Conservation (phyloP, 768 basidiomycete species). For the Piloderma croceum region DNA sequence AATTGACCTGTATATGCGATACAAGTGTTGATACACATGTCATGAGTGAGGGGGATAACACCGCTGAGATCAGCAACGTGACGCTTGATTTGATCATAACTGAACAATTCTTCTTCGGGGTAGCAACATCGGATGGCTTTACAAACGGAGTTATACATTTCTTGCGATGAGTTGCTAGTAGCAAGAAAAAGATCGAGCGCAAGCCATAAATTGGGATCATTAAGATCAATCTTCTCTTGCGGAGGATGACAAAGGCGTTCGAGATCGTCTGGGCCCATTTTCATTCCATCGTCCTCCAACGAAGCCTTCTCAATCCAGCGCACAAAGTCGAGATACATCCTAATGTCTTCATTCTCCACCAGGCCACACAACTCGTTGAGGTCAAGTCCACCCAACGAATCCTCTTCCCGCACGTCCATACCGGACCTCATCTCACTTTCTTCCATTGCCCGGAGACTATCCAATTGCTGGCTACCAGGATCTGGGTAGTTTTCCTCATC, state of each 20-base stretch:
- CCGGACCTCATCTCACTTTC: too few relatives aligned
- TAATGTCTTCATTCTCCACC: too few relatives aligned
- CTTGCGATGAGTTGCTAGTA: conserved; percentile 25
- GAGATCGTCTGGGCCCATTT: too few relatives aligned
- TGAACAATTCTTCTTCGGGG: conserved; percentile 14
- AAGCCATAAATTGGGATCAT: conserved; percentile 22
- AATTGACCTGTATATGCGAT: conserved; percentile 36
- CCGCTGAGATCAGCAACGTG: conserved; percentile 22
- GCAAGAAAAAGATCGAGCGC: conserved; percentile 29
- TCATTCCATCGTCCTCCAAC: too few relatives aligned
- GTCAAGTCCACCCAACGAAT: too few relatives aligned
- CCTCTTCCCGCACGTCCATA: too few relatives aligned
- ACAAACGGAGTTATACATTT: conserved; percentile 22
- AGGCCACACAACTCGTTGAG: too few relatives aligned
- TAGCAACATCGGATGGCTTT: conserved; percentile 14
- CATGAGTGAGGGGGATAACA: conserved; percentile 25
- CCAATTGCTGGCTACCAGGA: too few relatives aligned
- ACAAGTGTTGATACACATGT: conserved; percentile 43
- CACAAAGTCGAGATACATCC: too few relatives aligned
- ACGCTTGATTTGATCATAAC: conserved; percentile 8
- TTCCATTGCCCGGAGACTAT: too few relatives aligned
- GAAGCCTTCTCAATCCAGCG: too few relatives aligned
- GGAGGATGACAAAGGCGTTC: conserved; percentile 24
- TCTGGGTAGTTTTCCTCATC: too few relatives aligned
- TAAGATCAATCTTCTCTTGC: conserved; percentile 10